Conservation (phyloP, 805 yeast genomes). For the Cyberlindnera mrakii region DNA sequence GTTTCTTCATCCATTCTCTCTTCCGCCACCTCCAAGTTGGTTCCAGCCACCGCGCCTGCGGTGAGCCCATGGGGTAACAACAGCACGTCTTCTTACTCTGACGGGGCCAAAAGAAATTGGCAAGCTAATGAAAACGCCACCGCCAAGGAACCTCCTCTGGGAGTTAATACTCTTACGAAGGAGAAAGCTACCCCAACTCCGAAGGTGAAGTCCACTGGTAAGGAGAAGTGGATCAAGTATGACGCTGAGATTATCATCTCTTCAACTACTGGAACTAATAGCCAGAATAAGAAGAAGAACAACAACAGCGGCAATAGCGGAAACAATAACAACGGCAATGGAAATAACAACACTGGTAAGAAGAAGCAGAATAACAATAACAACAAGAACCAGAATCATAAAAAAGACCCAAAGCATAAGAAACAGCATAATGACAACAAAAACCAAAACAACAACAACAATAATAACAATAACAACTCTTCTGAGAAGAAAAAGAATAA, state of each 20-base stretch:
- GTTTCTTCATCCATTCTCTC: neutral
- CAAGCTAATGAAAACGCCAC: neutral
- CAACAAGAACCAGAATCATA: neutral
- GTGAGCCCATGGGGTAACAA: conserved; percentile 1
- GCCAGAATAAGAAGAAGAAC: conserved; percentile 3
- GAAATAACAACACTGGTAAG: conserved; percentile 1
- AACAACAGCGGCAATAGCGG: neutral
- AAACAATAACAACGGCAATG: conserved; percentile 1
- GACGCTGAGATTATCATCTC: conserved; percentile 45
- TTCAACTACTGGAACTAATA: conserved; percentile 2
- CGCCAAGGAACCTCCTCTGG: neutral
- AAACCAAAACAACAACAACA: conserved; percentile 3
- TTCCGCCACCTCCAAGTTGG: conserved; percentile 19
- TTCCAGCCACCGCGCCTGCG: conserved; percentile 24
- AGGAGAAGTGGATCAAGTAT: conserved; percentile 67
- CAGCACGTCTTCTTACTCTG: neutral
- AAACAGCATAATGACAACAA: conserved; percentile 4
- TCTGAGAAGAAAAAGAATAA: conserved; percentile 1
- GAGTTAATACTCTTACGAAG: neutral
- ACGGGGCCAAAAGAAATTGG: neutral
- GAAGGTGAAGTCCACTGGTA: conserved; percentile 24
- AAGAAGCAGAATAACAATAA: neutral
- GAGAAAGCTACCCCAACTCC: conserved; percentile 5
- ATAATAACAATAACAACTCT: conserved; percentile 3
- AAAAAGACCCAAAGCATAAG: neutral